Evolutionary conservation across 331 rosid genomes (phyloP).

Genomic region (Rhamnella rubrinervis): DNA sequence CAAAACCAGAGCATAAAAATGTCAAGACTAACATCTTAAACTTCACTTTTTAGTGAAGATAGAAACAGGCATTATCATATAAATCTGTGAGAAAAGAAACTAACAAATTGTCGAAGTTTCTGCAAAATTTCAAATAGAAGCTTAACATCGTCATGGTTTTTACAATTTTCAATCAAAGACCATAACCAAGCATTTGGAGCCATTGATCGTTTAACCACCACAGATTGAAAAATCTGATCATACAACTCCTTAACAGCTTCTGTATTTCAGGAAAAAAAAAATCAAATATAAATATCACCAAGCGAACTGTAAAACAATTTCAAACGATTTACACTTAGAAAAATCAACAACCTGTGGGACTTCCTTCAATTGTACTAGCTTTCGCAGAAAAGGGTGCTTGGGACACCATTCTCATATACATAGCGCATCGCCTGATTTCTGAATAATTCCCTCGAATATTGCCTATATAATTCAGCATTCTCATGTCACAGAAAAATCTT

Average conservation of each 20-base stretch:
- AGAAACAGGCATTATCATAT: slow-evolving; percentile 1
- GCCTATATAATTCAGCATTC: slow-evolving; percentile 42
- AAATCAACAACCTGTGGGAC: slow-evolving; percentile 59
- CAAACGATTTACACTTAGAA: slow-evolving; percentile 1
- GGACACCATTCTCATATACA: slow-evolving; percentile 25
- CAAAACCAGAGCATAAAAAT: slow-evolving; percentile 26
- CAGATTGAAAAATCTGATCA: slow-evolving; percentile 73
- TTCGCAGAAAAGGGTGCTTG: slow-evolving; percentile 51
- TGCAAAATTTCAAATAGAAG: slow-evolving; percentile 72
- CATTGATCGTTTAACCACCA: slow-evolving; percentile 64
- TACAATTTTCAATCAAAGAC: slow-evolving; percentile 77
- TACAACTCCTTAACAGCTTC: slow-evolving; percentile 74
- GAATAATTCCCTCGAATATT: slow-evolving; percentile 19
- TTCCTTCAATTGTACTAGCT: slow-evolving; percentile 31
- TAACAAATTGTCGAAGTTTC: slow-evolving; percentile 81
- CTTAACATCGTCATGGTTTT: slow-evolving; percentile 57
- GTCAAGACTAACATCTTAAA: slow-evolving; percentile 11
- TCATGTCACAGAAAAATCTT: neutral
- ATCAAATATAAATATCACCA: neutral
- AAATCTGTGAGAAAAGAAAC: slow-evolving; percentile 31
- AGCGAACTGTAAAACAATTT: slow-evolving; percentile 16
- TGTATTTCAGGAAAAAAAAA: slow-evolving; percentile 29
- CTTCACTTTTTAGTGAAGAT: slow-evolving; percentile 1
- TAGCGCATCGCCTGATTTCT: slow-evolving; percentile 23
- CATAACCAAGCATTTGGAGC: slow-evolving; percentile 95